Conservation (phyloP, 306 rosid species). For the Cucurbita moschata region DNA sequence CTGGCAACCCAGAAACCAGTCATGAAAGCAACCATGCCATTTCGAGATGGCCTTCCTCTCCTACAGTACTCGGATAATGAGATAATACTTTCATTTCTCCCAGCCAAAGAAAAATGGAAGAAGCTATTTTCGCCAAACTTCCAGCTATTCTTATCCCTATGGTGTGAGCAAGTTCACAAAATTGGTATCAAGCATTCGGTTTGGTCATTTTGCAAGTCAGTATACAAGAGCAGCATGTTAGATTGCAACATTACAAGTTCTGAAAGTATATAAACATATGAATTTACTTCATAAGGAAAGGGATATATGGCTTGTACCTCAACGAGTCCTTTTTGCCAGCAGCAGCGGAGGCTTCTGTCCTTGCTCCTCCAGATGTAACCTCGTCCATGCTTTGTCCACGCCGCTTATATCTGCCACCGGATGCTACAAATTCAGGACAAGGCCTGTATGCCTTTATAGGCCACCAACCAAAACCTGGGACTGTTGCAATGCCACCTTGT, state of each 20-base stretch:
- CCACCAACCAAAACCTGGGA: conserved; percentile 99
- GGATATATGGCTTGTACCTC: conserved; percentile 13
- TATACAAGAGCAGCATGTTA: background rate
- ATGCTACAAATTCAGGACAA: conserved; percentile 72
- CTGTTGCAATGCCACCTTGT: conserved; percentile 89
- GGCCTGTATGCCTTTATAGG: conserved; percentile 95
- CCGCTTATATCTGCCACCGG: conserved; percentile 74
- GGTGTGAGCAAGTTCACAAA: background rate
- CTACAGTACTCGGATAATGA: background rate
- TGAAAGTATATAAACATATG: background rate
- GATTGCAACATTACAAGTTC: background rate
- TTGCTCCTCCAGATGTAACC: conserved; percentile 70
- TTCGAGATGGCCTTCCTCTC: background rate
- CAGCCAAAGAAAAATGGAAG: background rate
- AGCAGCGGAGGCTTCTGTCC: conserved; percentile 10
- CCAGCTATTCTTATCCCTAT: background rate
- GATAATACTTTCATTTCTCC: background rate
- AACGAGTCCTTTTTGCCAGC: conserved; percentile 15
- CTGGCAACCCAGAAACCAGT: background rate
- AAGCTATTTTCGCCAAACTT: background rate
- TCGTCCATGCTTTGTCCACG: conserved; percentile 91
- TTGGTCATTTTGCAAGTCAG: background rate
- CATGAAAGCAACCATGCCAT: background rate
- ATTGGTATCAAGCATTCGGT: background rate
- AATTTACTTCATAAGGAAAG: background rate